Evolutionary conservation across 164 flowering plant species (phyloP).

Genomic region (Santalum album): DNA sequence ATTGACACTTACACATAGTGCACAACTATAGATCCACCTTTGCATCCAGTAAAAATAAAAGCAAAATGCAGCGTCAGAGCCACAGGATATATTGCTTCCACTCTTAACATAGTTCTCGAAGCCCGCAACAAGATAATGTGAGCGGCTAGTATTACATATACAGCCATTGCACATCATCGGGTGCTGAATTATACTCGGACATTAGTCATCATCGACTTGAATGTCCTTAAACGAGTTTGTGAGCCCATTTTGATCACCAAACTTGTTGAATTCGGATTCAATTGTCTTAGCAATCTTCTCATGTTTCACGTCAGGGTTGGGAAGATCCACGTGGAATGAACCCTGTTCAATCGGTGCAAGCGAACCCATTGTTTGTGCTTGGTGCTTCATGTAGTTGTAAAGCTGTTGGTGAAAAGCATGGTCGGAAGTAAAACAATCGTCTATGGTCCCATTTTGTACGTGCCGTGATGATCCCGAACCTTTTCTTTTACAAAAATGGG

Average conservation of each 20-base stretch:
- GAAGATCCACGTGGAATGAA: conserved; percentile 43
- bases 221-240: conserved; percentile 21
- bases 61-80: no score
- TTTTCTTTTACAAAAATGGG: conserved; percentile 59
- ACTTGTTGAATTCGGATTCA: conserved; percentile 34
- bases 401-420: conserved; percentile 51
- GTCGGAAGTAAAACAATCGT: conserved; percentile 56
- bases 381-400: conserved; percentile 34
- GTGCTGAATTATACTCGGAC: no score
- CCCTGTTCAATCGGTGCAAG: conserved; percentile 28
- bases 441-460: conserved; percentile 20
- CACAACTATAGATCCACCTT: no score
- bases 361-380: conserved; percentile 23
- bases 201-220: conserved; percentile 16
- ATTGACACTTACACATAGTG: no score
- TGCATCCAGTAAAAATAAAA: no score
- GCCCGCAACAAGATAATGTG: no score
- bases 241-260: conserved; percentile 29
- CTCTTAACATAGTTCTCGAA: no score
- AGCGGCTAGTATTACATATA: no score
- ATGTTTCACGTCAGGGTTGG: conserved; percentile 42
- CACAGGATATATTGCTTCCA: no score
- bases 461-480: conserved; percentile 53
- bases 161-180: no score
- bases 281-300: conserved; percentile 38